Conservation (phyloP, 2,329 filamentous ascomycete species). For the Metarhizium anisopliae region DNA sequence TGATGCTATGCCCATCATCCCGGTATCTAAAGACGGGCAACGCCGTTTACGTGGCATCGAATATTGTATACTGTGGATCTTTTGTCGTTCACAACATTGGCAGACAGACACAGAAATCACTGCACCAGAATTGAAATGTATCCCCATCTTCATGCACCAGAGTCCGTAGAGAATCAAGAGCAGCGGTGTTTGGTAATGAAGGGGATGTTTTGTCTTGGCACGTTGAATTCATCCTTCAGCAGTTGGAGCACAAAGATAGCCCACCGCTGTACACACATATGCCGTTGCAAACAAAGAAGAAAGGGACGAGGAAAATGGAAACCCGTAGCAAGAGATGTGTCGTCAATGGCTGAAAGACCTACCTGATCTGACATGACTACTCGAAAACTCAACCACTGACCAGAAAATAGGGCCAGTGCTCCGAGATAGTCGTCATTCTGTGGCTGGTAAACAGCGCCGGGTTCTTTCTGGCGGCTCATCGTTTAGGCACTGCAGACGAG, state of each 20-base stretch:
- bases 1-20: too few relatives aligned
- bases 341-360: background rate
- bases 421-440: background rate
- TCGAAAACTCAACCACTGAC: background rate
- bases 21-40: too few relatives aligned
- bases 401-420: background rate
- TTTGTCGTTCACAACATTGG: background rate
- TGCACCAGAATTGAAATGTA: conserved; percentile 24
- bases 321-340: background rate
- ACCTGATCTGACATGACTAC: background rate
- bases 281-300: conserved; percentile 26
- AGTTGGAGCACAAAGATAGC: conserved; percentile 40
- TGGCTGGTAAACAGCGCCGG: background rate
- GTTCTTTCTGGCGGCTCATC: background rate
- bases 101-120: background rate
- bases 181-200: conserved; percentile 51
- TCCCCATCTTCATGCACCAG: conserved; percentile 48
- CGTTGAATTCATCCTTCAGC: conserved; percentile 47
- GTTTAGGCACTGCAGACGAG: background rate
- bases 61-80: too few relatives aligned
- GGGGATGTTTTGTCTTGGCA: conserved; percentile 44
- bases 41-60: too few relatives aligned
- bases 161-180: conserved; percentile 27
- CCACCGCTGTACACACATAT: conserved; percentile 53
- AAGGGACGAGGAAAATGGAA: background rate